Evolutionary conservation across 768 basidiomycete genomes (phyloP).

Genomic region (Postia placenta): DNA sequence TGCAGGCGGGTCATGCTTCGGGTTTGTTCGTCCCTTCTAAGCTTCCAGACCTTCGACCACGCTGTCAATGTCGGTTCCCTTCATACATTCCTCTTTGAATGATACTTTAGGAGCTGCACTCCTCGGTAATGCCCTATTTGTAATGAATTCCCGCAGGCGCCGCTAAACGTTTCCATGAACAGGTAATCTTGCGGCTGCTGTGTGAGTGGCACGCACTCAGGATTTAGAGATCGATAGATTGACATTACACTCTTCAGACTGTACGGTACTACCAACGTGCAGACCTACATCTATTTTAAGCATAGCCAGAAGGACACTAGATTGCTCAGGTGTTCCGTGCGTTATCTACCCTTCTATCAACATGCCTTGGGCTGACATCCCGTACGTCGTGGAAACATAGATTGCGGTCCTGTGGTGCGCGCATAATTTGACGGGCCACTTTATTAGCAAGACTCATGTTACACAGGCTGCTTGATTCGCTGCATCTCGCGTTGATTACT

Average conservation of each 20-base stretch:
- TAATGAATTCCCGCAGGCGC: neutral
- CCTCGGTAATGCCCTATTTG: neutral
- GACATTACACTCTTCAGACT: conserved; percentile 8
- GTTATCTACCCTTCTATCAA: neutral
- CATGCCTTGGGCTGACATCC: too few relatives aligned
- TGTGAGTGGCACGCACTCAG: neutral
- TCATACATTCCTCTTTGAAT: neutral
- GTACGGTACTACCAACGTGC: conserved; percentile 16
- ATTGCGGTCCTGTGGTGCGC: conserved; percentile 13
- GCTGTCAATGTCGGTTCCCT: too few relatives aligned
- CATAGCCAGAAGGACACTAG: neutral
- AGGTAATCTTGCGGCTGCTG: conserved; percentile 2
- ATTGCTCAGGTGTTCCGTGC: neutral
- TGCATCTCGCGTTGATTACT: conserved; percentile 14
- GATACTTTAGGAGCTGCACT: neutral
- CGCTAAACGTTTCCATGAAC: neutral
- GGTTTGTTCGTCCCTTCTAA: too few relatives aligned
- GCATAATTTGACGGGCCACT: too few relatives aligned
- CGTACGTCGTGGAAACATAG: too few relatives aligned
- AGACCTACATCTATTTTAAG: conserved; percentile 12
- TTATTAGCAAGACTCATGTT: too few relatives aligned
- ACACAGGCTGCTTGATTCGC: conserved; percentile 11
- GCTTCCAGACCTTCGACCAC: too few relatives aligned
- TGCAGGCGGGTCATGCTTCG: too few relatives aligned
- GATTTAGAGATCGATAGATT: neutral